phyloP scores from a whole-genome alignment of 345 rosid species.

The Barbarea vulgaris region DNA sequence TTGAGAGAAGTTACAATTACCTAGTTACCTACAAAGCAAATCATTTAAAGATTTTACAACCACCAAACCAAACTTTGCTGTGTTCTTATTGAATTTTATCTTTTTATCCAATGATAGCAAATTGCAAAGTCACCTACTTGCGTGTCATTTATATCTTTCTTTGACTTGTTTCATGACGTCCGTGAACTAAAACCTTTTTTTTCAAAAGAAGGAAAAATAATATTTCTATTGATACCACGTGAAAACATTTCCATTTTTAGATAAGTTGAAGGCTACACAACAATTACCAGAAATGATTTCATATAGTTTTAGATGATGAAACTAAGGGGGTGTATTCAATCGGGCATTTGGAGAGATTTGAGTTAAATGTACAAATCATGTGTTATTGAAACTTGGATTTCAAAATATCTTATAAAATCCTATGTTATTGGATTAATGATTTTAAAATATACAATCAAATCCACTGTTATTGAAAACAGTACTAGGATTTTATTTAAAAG shows the following conservation, averaged over 20 bases:
- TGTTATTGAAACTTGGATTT: too few relatives aligned
- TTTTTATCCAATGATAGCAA: conserved; percentile 24
- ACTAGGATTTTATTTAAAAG: too few relatives aligned
- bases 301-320: conserved; percentile 6
- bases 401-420: too few relatives aligned
- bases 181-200: background rate
- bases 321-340: too few relatives aligned
- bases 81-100: conserved; percentile 16
- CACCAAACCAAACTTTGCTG: conserved; percentile 28
- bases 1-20: background rate
- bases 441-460: too few relatives aligned
- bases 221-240: background rate
- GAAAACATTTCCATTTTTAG: conserved; percentile 19
- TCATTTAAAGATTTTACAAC: conserved; percentile 28
- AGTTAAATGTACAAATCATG: too few relatives aligned
- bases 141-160: conserved; percentile 35
- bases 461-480: too few relatives aligned
- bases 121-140: conserved; percentile 33
- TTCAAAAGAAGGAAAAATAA: background rate
- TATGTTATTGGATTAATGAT: too few relatives aligned
- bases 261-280: conserved; percentile 8
- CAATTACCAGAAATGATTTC: background rate
- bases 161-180: conserved; percentile 19
- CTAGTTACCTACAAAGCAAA: background rate
- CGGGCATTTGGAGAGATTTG: too few relatives aligned